Percentiles rank a stretch among this genome's conserved stretches.
Conservation (phyloP, 441 rosid genomes). For the Syzygium malaccense region DNA sequence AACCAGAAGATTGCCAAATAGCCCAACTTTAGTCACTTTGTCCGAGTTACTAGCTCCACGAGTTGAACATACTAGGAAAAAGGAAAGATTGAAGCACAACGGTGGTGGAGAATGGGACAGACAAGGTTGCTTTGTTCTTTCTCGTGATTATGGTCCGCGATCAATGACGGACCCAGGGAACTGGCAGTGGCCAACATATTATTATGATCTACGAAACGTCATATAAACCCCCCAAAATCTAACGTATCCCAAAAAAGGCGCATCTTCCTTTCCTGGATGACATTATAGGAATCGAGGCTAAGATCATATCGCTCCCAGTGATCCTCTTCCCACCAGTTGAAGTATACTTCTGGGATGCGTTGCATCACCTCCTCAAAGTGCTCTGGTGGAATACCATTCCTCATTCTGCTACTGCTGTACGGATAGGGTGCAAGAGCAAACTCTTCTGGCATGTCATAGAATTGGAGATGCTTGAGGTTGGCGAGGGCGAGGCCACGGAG, state of each 20-base stretch:
- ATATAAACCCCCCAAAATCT: no score
- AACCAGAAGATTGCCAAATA: no score
- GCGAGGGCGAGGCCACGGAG: background rate
- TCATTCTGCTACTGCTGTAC: accelerated
- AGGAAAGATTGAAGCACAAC: no score
- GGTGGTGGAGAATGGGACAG: no score
- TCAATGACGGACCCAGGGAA: background rate
- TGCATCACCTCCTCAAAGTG: background rate
- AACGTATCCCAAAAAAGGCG: background rate
- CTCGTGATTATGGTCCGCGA: no score
- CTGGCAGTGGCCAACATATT: background rate
- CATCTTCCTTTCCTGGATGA: background rate
- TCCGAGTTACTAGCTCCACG: no score
- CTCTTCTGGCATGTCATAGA: background rate
- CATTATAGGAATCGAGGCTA: background rate
- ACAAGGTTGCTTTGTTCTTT: no score
- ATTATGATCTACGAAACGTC: no score
- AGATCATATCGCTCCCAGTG: background rate
- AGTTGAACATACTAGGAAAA: no score
- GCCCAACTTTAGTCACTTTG: no score
- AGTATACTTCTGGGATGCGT: background rate
- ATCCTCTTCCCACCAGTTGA: background rate
- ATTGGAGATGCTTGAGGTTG: accelerated
- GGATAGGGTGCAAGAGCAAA: background rate
- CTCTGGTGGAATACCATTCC: background rate